phyloP scores from a whole-genome alignment of 2,329 filamentous ascomycete genomes.

The Colletotrichum sp. region DNA sequence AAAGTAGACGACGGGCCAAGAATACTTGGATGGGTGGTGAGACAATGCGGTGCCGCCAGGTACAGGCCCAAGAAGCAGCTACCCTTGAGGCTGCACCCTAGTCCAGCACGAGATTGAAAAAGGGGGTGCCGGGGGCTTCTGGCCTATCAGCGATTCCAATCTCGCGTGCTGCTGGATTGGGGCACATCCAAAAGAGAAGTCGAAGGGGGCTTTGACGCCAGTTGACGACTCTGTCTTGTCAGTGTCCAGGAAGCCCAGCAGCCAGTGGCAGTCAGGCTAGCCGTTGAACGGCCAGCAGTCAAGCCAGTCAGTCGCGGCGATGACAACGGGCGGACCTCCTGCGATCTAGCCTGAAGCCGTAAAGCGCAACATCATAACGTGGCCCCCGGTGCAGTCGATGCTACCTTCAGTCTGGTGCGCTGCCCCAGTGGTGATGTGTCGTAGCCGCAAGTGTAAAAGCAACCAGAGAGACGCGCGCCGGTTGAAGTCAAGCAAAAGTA shows the following conservation, averaged over 20 bases:
- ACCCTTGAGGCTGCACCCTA: constrained; percentile 17
- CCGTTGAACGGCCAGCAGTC: constrained; percentile 12
- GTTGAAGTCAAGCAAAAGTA: neutral
- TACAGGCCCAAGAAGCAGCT: constrained; percentile 16
- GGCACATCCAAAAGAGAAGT: neutral
- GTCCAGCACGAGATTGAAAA: constrained; percentile 20
- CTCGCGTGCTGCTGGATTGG: constrained; percentile 9
- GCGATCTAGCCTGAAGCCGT: neutral
- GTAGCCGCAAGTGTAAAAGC: neutral
- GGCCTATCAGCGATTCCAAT: constrained; percentile 17
- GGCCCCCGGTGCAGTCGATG: neutral
- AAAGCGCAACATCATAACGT: neutral
- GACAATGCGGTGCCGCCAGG: constrained; percentile 19
- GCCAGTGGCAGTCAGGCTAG: neutral
- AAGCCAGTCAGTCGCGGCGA: neutral
- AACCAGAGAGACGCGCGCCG: constrained; percentile 9
- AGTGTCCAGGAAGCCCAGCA: neutral
- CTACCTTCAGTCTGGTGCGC: neutral
- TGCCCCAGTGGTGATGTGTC: neutral
- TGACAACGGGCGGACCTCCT: constrained; percentile 11
- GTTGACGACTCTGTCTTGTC: neutral
- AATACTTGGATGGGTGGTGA: constrained; percentile 15
- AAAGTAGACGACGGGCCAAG: constrained; percentile 20
- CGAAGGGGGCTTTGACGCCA: neutral
- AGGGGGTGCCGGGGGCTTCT: constrained; percentile 10